Percentiles rank a stretch among this genome's conserved stretches.
Conservation (phyloP, 495 filamentous ascomycete genomes). For the Sabuloglossum arenarium region DNA sequence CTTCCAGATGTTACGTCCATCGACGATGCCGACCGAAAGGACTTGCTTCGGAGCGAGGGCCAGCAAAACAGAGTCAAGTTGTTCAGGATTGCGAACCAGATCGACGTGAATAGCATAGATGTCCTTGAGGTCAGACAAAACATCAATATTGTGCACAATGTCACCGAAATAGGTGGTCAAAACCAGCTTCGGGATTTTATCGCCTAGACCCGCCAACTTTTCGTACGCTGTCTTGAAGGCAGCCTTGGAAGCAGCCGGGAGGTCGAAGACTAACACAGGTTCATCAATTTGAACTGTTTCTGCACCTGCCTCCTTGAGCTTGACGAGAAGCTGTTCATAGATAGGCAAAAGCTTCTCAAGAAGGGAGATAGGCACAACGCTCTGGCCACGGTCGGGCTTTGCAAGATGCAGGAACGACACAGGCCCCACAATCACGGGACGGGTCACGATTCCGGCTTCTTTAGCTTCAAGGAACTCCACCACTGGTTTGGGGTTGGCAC, state of each 20-base stretch:
- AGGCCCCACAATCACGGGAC: slow-evolving; percentile 85
- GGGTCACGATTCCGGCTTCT: slow-evolving; percentile 77
- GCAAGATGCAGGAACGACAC: slow-evolving; percentile 91
- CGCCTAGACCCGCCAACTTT: slow-evolving; percentile 55
- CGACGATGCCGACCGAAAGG: slow-evolving; percentile 86
- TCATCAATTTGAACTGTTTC: slow-evolving; percentile 95
- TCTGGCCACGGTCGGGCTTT: slow-evolving; percentile 89
- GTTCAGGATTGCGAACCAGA: slow-evolving; percentile 91
- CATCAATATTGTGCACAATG: slow-evolving; percentile 93
- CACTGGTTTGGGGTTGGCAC: slow-evolving; percentile 75
- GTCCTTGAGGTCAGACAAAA: slow-evolving; percentile 44
- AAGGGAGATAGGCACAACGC: slow-evolving; percentile 76
- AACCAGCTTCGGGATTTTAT: slow-evolving; percentile 56
- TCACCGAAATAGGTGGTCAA: slow-evolving; percentile 98
- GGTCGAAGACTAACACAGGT: slow-evolving; percentile 85
- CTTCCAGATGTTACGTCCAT: slow-evolving; percentile 99
- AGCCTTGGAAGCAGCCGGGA: slow-evolving; percentile 67
- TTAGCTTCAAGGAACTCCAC: slow-evolving; percentile 90
- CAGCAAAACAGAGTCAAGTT: slow-evolving; percentile 59
- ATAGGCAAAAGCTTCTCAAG: slow-evolving; percentile 79
- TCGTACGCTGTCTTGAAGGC: slow-evolving; percentile 97
- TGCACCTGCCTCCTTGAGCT: slow-evolving; percentile 89
- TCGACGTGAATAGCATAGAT: slow-evolving; percentile 80
- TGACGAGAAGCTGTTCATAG: slow-evolving; percentile 72
- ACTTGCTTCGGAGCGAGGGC: slow-evolving; percentile 67